Percentiles rank a stretch among this genome's conserved stretches.
Conservation (phyloP, 176 grass and related monocot species). For the Oryza punctata region DNA sequence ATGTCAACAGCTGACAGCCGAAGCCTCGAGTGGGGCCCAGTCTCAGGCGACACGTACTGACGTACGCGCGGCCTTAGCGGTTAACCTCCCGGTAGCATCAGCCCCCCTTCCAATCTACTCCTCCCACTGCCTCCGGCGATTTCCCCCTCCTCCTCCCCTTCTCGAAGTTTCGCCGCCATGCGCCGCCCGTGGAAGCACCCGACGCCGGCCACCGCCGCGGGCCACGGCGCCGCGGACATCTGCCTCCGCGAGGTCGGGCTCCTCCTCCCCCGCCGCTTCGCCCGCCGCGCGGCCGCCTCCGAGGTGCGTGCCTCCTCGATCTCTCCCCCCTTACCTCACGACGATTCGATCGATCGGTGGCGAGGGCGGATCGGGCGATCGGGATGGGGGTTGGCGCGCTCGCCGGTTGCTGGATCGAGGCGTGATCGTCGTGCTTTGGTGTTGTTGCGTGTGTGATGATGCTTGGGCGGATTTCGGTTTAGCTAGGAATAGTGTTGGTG, state of each 20-base stretch:
- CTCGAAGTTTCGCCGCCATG: slow-evolving; percentile 20
- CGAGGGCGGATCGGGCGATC: slow-evolving; percentile 6
- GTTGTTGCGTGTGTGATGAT: not conserved
- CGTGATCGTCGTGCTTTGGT: not conserved
- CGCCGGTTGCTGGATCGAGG: not conserved
- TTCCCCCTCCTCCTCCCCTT: not conserved
- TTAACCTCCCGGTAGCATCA: not conserved
- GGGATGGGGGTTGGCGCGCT: not conserved
- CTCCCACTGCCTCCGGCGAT: not conserved
- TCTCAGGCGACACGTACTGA: not conserved
- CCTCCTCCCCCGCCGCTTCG: slow-evolving; percentile 59
- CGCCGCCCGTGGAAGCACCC: slow-evolving; percentile 40
- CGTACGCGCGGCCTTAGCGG: not conserved
- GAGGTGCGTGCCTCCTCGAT: slow-evolving; percentile 49
- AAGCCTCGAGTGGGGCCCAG: not conserved
- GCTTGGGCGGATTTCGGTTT: not conserved
- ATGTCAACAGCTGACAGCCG: not conserved
- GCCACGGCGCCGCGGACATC: slow-evolving; percentile 50
- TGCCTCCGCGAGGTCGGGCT: slow-evolving; percentile 72
- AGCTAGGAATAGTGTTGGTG: not conserved
- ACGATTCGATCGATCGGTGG: slow-evolving; percentile 23
- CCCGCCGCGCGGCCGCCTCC: slow-evolving; percentile 60
- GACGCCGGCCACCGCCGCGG: not conserved
- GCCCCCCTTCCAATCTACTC: not conserved
- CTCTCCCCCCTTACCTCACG: not conserved